Conservation (phyloP, 331 rosid genomes). For the Pyrus hybrid region DNA sequence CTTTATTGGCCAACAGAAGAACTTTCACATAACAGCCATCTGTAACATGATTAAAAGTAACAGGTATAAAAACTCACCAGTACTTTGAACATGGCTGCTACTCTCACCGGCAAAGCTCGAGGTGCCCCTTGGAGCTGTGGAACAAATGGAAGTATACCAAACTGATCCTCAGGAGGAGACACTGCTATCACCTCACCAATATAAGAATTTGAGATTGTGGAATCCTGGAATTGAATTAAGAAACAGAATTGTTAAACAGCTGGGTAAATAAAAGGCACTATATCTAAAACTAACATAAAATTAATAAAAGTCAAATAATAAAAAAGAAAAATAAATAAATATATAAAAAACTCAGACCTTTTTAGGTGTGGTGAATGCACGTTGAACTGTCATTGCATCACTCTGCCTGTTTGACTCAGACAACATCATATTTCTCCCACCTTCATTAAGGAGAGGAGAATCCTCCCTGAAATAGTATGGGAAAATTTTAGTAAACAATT, state of each 20-base stretch:
- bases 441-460: conserved; percentile 34
- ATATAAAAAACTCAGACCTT: conserved; percentile 41
- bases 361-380: conserved; percentile 53
- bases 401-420: conserved; percentile 60
- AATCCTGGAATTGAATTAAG: conserved; percentile 39
- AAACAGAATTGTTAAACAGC: background rate
- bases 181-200: conserved; percentile 52
- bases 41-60: background rate
- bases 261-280: background rate
- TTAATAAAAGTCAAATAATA: background rate
- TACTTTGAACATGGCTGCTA: conserved; percentile 73
- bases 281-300: background rate
- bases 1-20: background rate
- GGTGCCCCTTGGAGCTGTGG: conserved; percentile 63
- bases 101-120: conserved; percentile 65
- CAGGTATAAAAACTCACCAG: conserved; percentile 61
- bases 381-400: conserved; percentile 91
- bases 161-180: conserved; percentile 47
- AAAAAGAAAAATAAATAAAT: background rate
- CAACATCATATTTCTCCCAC: conserved; percentile 35
- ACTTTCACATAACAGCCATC: background rate
- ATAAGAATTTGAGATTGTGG: conserved; percentile 66
- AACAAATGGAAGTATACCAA: conserved; percentile 34
- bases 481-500: background rate
- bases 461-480: conserved; percentile 58